A percentile compares a stretch with the other conserved stretches of the same genome.
These are phyloP conservation scores for Lepidium sativum DNA, from an alignment of 345 rosid species.

Conservation along the genomic window DNA sequence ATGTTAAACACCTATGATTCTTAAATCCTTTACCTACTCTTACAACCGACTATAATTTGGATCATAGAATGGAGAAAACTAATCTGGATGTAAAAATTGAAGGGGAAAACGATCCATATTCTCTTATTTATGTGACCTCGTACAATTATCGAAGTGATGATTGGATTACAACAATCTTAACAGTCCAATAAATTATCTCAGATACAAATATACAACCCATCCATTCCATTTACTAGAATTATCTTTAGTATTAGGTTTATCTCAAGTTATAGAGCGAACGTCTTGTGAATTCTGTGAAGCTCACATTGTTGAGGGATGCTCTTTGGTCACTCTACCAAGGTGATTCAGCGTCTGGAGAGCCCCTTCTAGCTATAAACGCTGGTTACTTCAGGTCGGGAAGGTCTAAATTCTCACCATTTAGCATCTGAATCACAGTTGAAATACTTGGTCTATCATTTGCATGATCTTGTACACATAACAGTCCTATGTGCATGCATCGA, in stretches of 20 bases:
- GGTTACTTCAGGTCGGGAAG: constrained; percentile 20
- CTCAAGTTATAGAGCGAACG: neutral
- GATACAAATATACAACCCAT: neutral
- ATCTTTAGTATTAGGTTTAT: neutral
- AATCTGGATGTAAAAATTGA: neutral
- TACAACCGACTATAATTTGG: neutral
- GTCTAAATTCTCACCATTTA: constrained; percentile 13
- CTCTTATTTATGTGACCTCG: neutral
- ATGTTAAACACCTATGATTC: too few species aligned
- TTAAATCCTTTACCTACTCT: too few species aligned
- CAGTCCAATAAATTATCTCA: neutral
- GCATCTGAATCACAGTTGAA: constrained; percentile 18
- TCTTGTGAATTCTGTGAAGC: constrained; percentile 7
- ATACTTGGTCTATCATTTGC: constrained; percentile 25
- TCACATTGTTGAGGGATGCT: neutral
- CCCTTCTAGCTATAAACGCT: constrained; percentile 9
- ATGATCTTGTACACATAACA: constrained; percentile 23
- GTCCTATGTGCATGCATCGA: constrained; percentile 13
- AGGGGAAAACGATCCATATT: neutral
- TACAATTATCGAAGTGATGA: neutral
- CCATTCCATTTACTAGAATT: neutral
- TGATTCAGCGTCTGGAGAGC: neutral
- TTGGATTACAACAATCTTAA: neutral
- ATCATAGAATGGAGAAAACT: too few species aligned
- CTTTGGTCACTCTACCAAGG: neutral